Conservation (phyloP, 306 rosid species). For the Lathyrus aphaca region DNA sequence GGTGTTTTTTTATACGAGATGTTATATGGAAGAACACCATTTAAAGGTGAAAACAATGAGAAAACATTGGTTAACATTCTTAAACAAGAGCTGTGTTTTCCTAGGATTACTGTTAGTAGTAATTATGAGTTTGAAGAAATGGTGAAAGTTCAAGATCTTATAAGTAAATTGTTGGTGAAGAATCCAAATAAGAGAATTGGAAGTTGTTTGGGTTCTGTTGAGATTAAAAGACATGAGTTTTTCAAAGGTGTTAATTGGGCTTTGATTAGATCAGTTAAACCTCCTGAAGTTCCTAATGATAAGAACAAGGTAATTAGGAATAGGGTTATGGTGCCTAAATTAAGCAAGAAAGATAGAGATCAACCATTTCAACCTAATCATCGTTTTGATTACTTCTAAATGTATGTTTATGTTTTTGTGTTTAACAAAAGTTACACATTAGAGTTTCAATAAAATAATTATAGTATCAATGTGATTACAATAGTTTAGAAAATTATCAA, state of each 20-base stretch:
- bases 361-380: slow-evolving; percentile 78
- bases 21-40: slow-evolving; percentile 87
- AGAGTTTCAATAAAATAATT: not conserved
- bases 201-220: slow-evolving; percentile 78
- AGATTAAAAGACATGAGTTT: slow-evolving; percentile 91
- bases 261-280: slow-evolving; percentile 78
- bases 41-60: slow-evolving; percentile 95
- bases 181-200: slow-evolving; percentile 94
- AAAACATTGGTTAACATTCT: slow-evolving; percentile 79
- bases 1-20: slow-evolving; percentile 92
- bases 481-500: slow-evolving; percentile 34
- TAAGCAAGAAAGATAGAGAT: slow-evolving; percentile 71
- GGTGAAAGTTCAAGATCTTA: slow-evolving; percentile 80
- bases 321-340: slow-evolving; percentile 66
- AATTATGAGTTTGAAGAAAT: slow-evolving; percentile 78
- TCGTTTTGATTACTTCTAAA: slow-evolving; percentile 77
- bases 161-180: slow-evolving; percentile 80
- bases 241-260: slow-evolving; percentile 93
- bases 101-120: slow-evolving; percentile 60
- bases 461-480: slow-evolving; percentile 25
- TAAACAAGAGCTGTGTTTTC: slow-evolving; percentile 71
- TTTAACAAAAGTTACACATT: not conserved
- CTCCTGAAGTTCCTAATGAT: slow-evolving; percentile 79
- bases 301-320: slow-evolving; percentile 54
- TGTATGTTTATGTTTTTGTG: not conserved